These are phyloP conservation scores for Fusarium beomiforme DNA, from an alignment of 2,329 filamentous ascomycete genomes.

Conservation along the genomic window DNA sequence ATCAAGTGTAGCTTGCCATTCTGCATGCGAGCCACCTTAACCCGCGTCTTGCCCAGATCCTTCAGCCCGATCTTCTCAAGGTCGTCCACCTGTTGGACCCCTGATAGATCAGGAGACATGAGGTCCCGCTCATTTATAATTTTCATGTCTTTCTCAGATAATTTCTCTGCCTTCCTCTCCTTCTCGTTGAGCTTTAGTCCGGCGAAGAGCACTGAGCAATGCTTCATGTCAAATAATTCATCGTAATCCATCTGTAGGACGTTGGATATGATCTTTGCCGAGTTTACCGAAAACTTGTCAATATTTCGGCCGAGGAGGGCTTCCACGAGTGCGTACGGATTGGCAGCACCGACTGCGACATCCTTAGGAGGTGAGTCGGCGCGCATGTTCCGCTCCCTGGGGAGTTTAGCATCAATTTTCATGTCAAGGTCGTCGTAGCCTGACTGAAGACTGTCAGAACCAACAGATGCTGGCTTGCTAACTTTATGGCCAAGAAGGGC, in stretches of 20 bases:
- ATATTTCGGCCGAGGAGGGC: constrained; percentile 54
- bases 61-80: constrained; percentile 54
- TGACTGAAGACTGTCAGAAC: constrained; percentile 40
- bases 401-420: constrained; percentile 15
- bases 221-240: constrained; percentile 58
- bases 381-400: constrained; percentile 11
- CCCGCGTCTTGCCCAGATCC: constrained; percentile 47
- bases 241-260: constrained; percentile 59
- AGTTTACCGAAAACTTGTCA: constrained; percentile 49
- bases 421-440: constrained; percentile 50
- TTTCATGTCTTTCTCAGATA: constrained; percentile 52
- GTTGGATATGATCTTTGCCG: constrained; percentile 51
- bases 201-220: constrained; percentile 54
- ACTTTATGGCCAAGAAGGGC: constrained; percentile 51
- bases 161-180: constrained; percentile 50
- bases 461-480: constrained; percentile 38
- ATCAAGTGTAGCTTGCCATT: constrained; percentile 57
- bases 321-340: constrained; percentile 57
- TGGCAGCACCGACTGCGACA: constrained; percentile 52
- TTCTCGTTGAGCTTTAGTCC: constrained; percentile 54
- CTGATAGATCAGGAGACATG: constrained; percentile 55
- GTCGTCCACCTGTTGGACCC: constrained; percentile 51
- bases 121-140: constrained; percentile 55
- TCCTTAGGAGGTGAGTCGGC: constrained; percentile 53
- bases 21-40: constrained; percentile 54